phyloP scores from a whole-genome alignment of 805 yeast species.

The Ogataea dorogensis region DNA sequence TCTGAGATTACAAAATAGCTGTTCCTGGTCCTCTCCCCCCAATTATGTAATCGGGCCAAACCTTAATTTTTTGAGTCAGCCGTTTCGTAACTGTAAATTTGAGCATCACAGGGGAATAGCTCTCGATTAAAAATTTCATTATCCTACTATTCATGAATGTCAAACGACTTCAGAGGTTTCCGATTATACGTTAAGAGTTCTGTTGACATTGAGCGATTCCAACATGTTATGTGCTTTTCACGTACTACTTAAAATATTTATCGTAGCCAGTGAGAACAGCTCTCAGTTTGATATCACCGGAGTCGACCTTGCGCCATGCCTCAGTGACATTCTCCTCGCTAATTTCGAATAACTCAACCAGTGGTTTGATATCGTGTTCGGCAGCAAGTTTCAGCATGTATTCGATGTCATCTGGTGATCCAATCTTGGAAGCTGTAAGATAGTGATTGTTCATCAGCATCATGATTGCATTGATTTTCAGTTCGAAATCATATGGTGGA shows the following conservation, averaged over 20 bases:
- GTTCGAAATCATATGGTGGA: slow-evolving; percentile 34
- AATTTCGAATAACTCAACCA: slow-evolving; percentile 61
- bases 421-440: slow-evolving; percentile 60
- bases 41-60: too few species aligned
- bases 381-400: slow-evolving; percentile 67
- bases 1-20: too few species aligned
- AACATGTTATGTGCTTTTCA: too few species aligned
- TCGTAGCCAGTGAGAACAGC: slow-evolving; percentile 59
- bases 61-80: too few species aligned
- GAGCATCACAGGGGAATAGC: too few species aligned
- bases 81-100: too few species aligned
- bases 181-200: too few species aligned
- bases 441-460: slow-evolving; percentile 46
- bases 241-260: slow-evolving; percentile 25
- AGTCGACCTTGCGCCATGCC: slow-evolving; percentile 53
- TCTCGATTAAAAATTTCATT: too few species aligned
- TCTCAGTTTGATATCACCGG: slow-evolving; percentile 62
- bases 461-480: slow-evolving; percentile 4
- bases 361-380: slow-evolving; percentile 54
- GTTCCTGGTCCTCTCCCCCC: too few species aligned
- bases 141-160: too few species aligned
- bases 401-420: slow-evolving; percentile 59
- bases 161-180: too few species aligned
- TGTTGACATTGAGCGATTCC: too few species aligned
- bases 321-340: slow-evolving; percentile 49